A percentile compares a stretch with the other conserved stretches of the same genome.
phyloP scores from a whole-genome alignment of 257 asterid species.

The Nicotiana benthamiana region DNA sequence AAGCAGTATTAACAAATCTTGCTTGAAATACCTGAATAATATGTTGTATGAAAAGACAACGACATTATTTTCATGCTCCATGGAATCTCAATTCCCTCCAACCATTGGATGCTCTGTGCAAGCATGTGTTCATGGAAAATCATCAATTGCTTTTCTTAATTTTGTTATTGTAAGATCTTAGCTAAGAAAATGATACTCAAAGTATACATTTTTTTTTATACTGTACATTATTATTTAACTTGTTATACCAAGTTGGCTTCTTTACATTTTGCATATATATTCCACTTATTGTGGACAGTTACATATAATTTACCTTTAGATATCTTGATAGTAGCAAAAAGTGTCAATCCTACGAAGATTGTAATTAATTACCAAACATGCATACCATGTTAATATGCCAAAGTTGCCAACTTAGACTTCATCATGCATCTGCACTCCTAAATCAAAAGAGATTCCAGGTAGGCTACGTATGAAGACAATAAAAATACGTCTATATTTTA shows the following conservation, averaged over 20 bases:
- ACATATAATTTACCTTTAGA: too few relatives aligned
- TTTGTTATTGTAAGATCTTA: neutral
- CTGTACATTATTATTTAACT: too few relatives aligned
- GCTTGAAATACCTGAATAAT: neutral
- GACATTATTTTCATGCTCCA: neutral
- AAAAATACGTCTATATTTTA: neutral
- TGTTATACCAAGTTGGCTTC: too few relatives aligned
- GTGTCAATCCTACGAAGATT: too few relatives aligned
- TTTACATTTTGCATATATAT: too few relatives aligned
- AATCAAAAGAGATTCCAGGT: constrained; percentile 1
- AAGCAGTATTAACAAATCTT: too few relatives aligned
- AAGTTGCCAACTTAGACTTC: constrained; percentile 5
- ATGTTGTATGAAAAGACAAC: neutral
- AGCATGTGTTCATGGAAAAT: constrained; percentile 24
- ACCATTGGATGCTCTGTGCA: constrained; percentile 26
- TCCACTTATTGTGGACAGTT: too few relatives aligned
- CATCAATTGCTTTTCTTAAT: neutral
- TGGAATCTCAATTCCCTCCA: constrained; percentile 1
- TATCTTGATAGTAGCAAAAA: too few relatives aligned
- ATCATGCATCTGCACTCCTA: neutral
- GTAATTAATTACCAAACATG: neutral
- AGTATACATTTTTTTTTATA: too few relatives aligned
- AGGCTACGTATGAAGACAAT: neutral
- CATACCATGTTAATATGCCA: neutral
- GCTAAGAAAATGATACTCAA: neutral